A percentile compares a stretch with the other conserved stretches of the same genome.
These are phyloP conservation scores for Barnettozyma botsteinii DNA, from an alignment of 805 yeast genomes.

Conservation along the genomic window DNA sequence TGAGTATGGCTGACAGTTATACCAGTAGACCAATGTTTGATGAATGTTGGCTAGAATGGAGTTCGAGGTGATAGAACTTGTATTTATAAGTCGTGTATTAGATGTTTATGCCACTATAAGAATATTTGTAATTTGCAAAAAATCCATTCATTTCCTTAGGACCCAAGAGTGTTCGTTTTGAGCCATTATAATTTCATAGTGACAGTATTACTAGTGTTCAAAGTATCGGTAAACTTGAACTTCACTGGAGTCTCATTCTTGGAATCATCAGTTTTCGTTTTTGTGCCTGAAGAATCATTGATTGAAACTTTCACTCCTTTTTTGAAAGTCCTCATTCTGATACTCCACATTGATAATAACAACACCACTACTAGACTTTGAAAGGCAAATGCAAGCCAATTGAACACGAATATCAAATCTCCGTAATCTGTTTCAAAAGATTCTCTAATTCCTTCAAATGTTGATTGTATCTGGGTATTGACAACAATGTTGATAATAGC, in stretches of 20 bases:
- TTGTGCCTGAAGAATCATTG: neutral
- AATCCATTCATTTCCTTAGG: too few species aligned
- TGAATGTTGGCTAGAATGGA: constrained; percentile 41
- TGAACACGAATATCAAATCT: constrained; percentile 3
- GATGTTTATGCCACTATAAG: too few species aligned
- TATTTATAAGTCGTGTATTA: too few species aligned
- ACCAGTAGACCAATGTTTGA: constrained; percentile 48
- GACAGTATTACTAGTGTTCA: constrained; percentile 4
- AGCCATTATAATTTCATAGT: too few species aligned
- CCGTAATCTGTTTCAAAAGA: constrained; percentile 4
- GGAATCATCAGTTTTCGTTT: neutral
- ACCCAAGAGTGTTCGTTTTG: too few species aligned
- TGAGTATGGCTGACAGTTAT: constrained; percentile 53
- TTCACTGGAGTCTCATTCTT: neutral
- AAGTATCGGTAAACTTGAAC: constrained; percentile 1
- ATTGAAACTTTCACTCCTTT: constrained; percentile 6
- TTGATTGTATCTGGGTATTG: neutral
- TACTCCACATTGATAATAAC: neutral
- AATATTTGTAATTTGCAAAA: too few species aligned
- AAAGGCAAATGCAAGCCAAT: constrained; percentile 8
- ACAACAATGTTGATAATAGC: constrained; percentile 3
- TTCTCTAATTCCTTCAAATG: neutral
- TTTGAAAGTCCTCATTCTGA: constrained; percentile 1
- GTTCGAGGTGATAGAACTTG: neutral
- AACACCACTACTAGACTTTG: constrained; percentile 4